Percentiles rank a stretch among this genome's conserved stretches.
These are phyloP conservation scores for Pezicula neosporulosa DNA, from an alignment of 2,329 filamentous ascomycete genomes.

Conservation along the genomic window DNA sequence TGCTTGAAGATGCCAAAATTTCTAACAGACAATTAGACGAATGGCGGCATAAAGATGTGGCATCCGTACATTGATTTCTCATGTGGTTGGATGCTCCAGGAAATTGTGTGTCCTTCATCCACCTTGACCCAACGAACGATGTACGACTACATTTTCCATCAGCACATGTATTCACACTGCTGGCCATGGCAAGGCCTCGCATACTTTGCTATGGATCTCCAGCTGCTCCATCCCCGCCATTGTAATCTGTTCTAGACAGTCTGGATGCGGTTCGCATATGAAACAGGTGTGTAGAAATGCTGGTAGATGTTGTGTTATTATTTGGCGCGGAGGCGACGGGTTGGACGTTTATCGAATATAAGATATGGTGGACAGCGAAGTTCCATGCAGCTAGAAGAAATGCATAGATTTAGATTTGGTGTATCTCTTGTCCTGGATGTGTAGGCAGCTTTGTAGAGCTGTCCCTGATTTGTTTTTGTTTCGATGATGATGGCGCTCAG, in stretches of 20 bases:
- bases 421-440: neutral
- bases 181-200: slow-evolving; percentile 19
- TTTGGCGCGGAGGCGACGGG: no score
- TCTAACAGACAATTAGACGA: slow-evolving; percentile 35
- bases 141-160: slow-evolving; percentile 66
- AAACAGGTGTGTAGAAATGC: slow-evolving; percentile 1
- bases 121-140: slow-evolving; percentile 97
- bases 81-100: slow-evolving; percentile 95
- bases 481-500: neutral
- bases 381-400: no score
- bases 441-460: neutral
- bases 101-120: slow-evolving; percentile 85
- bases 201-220: slow-evolving; percentile 95
- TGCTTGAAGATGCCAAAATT: slow-evolving; percentile 99
- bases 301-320: neutral
- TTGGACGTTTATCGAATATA: neutral
- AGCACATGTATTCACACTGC: slow-evolving; percentile 14
- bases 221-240: slow-evolving; percentile 97
- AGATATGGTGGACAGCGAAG: no score
- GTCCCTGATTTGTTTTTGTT: neutral
- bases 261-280: slow-evolving; percentile 8
- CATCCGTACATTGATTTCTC: slow-evolving; percentile 82
- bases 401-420: no score
- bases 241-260: slow-evolving; percentile 53
- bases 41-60: neutral